Conservation (phyloP, 345 rosid species). For the Hibiscus tridactylites region DNA sequence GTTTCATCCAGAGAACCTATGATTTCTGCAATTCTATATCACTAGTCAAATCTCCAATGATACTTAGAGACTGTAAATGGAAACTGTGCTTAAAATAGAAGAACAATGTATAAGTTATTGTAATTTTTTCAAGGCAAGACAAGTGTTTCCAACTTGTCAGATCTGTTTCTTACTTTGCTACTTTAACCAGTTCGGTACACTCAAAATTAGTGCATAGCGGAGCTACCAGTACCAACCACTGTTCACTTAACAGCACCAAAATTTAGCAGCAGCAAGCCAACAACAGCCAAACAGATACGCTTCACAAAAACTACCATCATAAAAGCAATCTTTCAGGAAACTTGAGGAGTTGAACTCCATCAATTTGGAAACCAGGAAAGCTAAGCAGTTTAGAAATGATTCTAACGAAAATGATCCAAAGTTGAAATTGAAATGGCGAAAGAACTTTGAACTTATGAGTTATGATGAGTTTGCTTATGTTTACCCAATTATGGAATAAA, state of each 20-base stretch:
- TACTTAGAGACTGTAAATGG: not conserved
- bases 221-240: not conserved
- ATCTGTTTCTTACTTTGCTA: not conserved
- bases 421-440: no score
- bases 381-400: not conserved
- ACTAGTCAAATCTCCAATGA: not conserved
- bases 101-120: not conserved
- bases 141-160: not conserved
- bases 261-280: not conserved
- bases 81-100: not conserved
- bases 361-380: not conserved
- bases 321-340: not conserved
- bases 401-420: not conserved
- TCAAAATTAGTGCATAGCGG: not conserved
- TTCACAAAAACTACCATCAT: not conserved
- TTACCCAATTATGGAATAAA: conserved; percentile 93
- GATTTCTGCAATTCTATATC: not conserved
- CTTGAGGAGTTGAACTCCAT: not conserved
- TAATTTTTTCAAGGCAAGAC: not conserved
- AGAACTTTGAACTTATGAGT: not conserved
- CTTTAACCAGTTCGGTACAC: not conserved
- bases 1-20: not conserved
- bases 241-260: not conserved
- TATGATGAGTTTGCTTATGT: not conserved
- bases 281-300: not conserved